Evolutionary conservation across 768 basidiomycete species (phyloP).

Genomic region (Glaciozyma antarctica): DNA sequence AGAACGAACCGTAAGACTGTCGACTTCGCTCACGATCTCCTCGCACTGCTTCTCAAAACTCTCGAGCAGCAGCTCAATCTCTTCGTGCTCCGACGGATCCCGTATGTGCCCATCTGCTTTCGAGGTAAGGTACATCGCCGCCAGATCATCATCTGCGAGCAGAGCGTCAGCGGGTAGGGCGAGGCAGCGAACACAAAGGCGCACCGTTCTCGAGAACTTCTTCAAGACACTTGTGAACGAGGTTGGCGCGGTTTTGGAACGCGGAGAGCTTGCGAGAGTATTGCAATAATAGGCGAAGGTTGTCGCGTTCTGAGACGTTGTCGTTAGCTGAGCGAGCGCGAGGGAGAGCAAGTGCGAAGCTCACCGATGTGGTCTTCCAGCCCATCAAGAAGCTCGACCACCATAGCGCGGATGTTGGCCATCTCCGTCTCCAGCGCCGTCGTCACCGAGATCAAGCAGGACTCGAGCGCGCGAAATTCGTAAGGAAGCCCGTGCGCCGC

Average conservation of each 20-base stretch:
- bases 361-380: slow-evolving; percentile 79
- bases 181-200: neutral
- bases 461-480: slow-evolving; percentile 81
- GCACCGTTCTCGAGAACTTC: slow-evolving; percentile 59
- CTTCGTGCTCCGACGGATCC: slow-evolving; percentile 73
- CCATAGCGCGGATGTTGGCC: slow-evolving; percentile 82
- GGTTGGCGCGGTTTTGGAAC: slow-evolving; percentile 81
- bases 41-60: slow-evolving; percentile 68
- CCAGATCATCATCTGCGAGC: slow-evolving; percentile 79
- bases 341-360: neutral
- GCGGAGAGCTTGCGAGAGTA: slow-evolving; percentile 78
- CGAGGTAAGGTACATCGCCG: slow-evolving; percentile 89
- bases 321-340: neutral
- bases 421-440: slow-evolving; percentile 93
- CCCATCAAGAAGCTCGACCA: slow-evolving; percentile 80
- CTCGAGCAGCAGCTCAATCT: slow-evolving; percentile 85
- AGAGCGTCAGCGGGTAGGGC: neutral
- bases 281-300: slow-evolving; percentile 80
- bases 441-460: slow-evolving; percentile 78
- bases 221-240: slow-evolving; percentile 79
- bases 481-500: slow-evolving; percentile 55
- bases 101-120: slow-evolving; percentile 55
- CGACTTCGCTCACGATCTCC: slow-evolving; percentile 33
- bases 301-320: slow-evolving; percentile 54
- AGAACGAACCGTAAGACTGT: slow-evolving; percentile 23